Base-by-base conservation (phyloP, 2,329 filamentous ascomycete species). In the Coleophoma eucalyptorum region DNA sequence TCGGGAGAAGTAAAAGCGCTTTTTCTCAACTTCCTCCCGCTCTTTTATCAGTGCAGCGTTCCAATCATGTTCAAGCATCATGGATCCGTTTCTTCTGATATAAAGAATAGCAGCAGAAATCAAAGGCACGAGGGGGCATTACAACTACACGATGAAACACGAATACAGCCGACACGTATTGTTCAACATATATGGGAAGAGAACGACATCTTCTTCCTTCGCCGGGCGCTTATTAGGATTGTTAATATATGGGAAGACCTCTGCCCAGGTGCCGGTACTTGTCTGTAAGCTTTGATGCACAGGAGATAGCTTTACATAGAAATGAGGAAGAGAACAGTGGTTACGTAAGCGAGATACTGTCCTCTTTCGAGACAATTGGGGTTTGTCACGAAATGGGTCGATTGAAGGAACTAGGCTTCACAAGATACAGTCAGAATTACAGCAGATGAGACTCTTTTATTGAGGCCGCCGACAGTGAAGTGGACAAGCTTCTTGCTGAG, bases 11-110 rank as follows among this genome's bases (percentile, higher is more conserved):
- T n/a, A n/a, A n/a, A n/a, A n/a, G n/a, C n/a, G n/a, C n/a, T n/a
- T n/a, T n/a, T n/a, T n/a, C n/a, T n/a, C n/a, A n/a, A n/a, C n/a
- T n/a, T n/a, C n/a, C n/a, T n/a, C n/a, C 48, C 54, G 2, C 45
- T 56, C 16, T 56, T 55, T 43, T 53, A 52, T 45, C 50, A 58
- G 33, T 53, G 50, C 51, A 42, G 46, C 12, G 38, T 58, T 19
- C 46, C 54, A 19, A 48, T 31, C 18, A 52, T 56, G 50, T 46
- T 59, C 37, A 18, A 31, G 50, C 50, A 51, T 51, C 49, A 32
- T 45, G 53, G 33, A 11, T 18, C 43, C 48, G 35, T 52, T 13
- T 46, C 45, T 50, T 46, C 45, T 34, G 41, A 19, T 1, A 11
- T 5, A 3, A 20, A n/a, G 4, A 51, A 48, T 12, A 46, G 31